These are phyloP conservation scores for Apocynum venetum DNA, from an alignment of 257 asterid genomes.

Conservation along the genomic window DNA sequence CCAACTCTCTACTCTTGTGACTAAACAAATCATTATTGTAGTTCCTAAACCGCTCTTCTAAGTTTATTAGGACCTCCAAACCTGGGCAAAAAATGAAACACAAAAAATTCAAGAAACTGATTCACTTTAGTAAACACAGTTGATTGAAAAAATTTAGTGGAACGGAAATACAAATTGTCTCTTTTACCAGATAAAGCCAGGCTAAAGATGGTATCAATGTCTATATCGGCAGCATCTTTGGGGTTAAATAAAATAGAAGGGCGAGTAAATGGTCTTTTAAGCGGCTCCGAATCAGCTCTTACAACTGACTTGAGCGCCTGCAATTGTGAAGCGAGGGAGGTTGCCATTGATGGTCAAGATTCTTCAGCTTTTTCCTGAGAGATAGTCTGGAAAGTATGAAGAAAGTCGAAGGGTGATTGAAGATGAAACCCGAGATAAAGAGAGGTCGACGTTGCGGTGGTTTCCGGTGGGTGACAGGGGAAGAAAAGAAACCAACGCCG, in stretches of 20 bases:
- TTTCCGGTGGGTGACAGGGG: background rate
- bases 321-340: conserved; percentile 65
- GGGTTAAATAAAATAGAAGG: conserved; percentile 73
- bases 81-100: conserved; percentile 39
- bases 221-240: conserved; percentile 78
- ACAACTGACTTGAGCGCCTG: conserved; percentile 49
- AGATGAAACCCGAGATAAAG: background rate
- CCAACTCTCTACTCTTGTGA: conserved; percentile 61
- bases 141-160: background rate
- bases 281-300: conserved; percentile 59
- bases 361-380: background rate
- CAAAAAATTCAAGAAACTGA: background rate
- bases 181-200: conserved; percentile 55
- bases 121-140: background rate
- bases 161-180: background rate
- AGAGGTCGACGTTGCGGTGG: background rate
- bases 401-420: background rate
- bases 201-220: conserved; percentile 49
- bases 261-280: conserved; percentile 59
- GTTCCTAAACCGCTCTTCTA: conserved; percentile 60
- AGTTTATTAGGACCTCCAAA: conserved; percentile 50
- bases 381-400: background rate
- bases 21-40: conserved; percentile 72
- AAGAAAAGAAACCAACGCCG: background rate
- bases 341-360: conserved; percentile 35